Base-by-base conservation (phyloP, 306 rosid genomes). In the Prunus campanulata region DNA sequence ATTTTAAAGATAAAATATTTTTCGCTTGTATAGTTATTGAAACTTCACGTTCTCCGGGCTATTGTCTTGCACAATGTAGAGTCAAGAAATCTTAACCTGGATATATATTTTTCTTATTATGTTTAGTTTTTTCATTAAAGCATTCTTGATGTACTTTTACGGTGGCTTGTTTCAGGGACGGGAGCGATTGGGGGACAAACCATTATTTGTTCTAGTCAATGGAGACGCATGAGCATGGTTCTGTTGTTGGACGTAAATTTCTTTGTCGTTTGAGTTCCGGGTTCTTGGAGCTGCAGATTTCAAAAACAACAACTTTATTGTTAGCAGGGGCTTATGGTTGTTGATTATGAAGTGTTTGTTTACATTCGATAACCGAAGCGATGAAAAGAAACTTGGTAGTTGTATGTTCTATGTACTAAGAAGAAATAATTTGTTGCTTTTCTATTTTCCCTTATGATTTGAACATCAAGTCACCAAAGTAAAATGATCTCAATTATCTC, bases 191-290 rank as follows among this genome's bases (percentile, higher is more conserved):
- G 97, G 87, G 62, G 85, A 78, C 82, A 96, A 81, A 70, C 80
- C 96, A 15, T 73, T 96, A 22, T 96, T 96, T 56, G 93, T 96
- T 78, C 87, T 96, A 6, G 88, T 96, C 72, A 71, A 81, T 32
- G 87, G 85, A 39, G 80, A 86, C 11, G 89, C 93, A 47, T 89
- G 86, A 83, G 66, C 68, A 56, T 73, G 52, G 66, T 68, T 73
- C 44, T 32, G 67, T 72, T 71, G 72, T 70, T 68, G 74, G 47
- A 63, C 39, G 57, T 39, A 56, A 22, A 65, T 48, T 39, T 52
- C 82, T 64, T 54, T 71, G 81, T 77, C 39, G 49, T 72, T 42
- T 62, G 63, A 74, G 80, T 73, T 73, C 72, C 76, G 67, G 47
- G 79, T 78, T 79, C 49, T 51, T 63, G 72, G 74, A 67, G 84